phyloP scores from a whole-genome alignment of 192 early-diverging fungal species.

The Rhizophagus sp. region DNA sequence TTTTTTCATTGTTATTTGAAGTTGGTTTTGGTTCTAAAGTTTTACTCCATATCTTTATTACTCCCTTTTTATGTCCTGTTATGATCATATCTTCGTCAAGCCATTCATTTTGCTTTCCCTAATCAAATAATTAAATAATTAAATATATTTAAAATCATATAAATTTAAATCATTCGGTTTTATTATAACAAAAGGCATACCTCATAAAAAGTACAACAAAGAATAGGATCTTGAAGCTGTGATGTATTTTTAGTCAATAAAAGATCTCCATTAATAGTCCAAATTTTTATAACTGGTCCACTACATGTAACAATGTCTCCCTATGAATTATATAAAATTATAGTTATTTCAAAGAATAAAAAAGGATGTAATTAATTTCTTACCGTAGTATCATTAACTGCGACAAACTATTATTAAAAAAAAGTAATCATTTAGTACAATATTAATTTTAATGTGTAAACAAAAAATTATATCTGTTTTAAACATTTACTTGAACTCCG shows the following conservation, averaged over 20 bases:
- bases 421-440: neutral
- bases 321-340: constrained; percentile 21
- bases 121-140: neutral
- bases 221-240: constrained; percentile 50
- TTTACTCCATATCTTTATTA: constrained; percentile 40
- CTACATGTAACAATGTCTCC: constrained; percentile 68
- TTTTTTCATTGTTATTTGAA: neutral
- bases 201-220: constrained; percentile 56
- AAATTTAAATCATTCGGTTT: neutral
- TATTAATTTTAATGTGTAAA: neutral
- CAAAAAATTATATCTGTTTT: neutral
- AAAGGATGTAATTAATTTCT: neutral
- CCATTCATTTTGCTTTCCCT: constrained; percentile 51
- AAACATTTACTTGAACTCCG: constrained; percentile 39
- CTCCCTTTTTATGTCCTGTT: constrained; percentile 59
- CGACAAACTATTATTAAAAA: constrained; percentile 33
- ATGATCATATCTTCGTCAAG: constrained; percentile 49
- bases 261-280: constrained; percentile 66
- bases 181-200: constrained; percentile 28
- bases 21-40: neutral
- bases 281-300: constrained; percentile 54
- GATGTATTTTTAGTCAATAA: constrained; percentile 53
- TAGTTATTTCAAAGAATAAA: neutral
- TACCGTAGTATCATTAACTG: constrained; percentile 64
- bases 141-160: neutral